These are phyloP conservation scores for Tolypocladium paradoxum DNA, from an alignment of 2,329 filamentous ascomycete genomes.

Conservation along the genomic window DNA sequence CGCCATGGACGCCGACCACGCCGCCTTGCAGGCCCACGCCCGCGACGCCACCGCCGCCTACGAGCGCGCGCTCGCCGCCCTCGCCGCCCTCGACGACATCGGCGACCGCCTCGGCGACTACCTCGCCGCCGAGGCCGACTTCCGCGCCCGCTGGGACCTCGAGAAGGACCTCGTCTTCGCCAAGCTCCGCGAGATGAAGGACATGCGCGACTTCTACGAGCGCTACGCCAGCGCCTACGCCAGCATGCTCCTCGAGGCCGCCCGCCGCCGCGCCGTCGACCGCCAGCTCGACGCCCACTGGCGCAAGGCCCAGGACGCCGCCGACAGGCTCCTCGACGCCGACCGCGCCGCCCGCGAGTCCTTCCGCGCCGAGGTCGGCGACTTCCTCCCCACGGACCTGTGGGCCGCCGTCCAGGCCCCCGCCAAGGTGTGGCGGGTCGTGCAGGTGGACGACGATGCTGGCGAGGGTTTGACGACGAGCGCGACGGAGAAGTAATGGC, in stretches of 20 bases:
- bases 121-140: constrained; percentile 53
- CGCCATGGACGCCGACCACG: constrained; percentile 65
- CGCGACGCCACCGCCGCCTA: constrained; percentile 39
- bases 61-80: constrained; percentile 48
- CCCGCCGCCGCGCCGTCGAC: constrained; percentile 61
- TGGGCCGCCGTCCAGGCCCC: constrained; percentile 67
- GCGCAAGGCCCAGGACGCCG: constrained; percentile 63
- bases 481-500: neutral
- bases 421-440: constrained; percentile 40
- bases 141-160: constrained; percentile 58
- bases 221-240: constrained; percentile 79
- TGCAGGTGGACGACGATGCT: constrained; percentile 22
- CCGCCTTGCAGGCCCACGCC: constrained; percentile 52
- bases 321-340: constrained; percentile 63
- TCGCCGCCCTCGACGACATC: constrained; percentile 56
- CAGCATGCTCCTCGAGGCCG: constrained; percentile 72
- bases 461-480: neutral
- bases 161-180: constrained; percentile 59
- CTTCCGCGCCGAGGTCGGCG: constrained; percentile 74
- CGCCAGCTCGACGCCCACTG: constrained; percentile 65
- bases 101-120: constrained; percentile 55
- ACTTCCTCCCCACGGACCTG: constrained; percentile 77
- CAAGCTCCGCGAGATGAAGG: constrained; percentile 66
- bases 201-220: constrained; percentile 73
- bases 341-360: constrained; percentile 65